Evolutionary conservation across 202 grass and related monocot species (phyloP), one percentile per base, ranked within the genome.

Genomic region (Setaria viridis): DNA sequence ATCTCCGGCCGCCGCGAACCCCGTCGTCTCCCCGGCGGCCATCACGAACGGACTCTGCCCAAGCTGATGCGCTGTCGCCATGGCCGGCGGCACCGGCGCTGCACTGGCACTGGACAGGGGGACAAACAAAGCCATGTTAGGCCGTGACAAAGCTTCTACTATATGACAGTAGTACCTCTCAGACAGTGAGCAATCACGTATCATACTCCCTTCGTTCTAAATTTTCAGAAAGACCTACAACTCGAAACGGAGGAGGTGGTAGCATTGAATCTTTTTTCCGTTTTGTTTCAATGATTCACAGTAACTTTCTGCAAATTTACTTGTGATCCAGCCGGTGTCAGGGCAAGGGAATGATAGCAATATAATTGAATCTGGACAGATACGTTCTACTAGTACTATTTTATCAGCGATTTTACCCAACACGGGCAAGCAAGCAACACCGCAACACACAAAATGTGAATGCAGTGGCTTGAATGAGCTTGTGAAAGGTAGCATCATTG

Each of bases 401-500:
- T 21, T 1, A n/a, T 57, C 19, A 58, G 55, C 3, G 17, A n/a
- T n/a, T 21, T 60, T n/a, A 0, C 1, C 16, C 55, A 60, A 11
- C n/a, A 11, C 20, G n/a, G 57, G n/a, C 57, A 60, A 60, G 25
- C 55, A 58, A 5, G 19, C 39, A 35, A 51, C 49, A 49, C 32
- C 33, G 60, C n/a, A 12, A 14, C 4, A 62, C 70, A 25, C 4
- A 35, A 35, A 84, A 84, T 74, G 62, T 80, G 81, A 88, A 45
- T 2, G 43, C 43, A 7, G 0, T 1, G 1, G 1, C 43, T 45
- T 45, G 43, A 45, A 7, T 48, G 81, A 60, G 42, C 45, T 57
- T 78, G 73, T 70, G 83, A 64, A 85, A 85, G 47, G 57, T 11
- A 11, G 83, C 46, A 86, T 82, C 65, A 78, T 90, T 82, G 79